These are phyloP conservation scores for Xylaria longipes DNA, from an alignment of 495 filamentous ascomycete species.

Conservation along the genomic window DNA sequence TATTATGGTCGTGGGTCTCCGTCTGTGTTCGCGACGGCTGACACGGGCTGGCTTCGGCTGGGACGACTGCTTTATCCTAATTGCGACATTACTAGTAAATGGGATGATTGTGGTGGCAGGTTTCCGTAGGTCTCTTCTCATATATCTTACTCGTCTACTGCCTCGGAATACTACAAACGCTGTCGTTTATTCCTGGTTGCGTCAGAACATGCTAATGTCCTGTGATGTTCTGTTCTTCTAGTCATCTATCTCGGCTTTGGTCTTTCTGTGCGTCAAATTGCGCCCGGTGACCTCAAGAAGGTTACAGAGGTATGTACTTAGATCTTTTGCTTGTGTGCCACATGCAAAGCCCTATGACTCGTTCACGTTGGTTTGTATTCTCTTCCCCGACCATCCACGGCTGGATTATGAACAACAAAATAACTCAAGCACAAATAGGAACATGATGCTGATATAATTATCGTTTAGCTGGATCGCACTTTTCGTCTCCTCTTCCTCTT, in stretches of 20 bases:
- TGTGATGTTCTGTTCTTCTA: not conserved
- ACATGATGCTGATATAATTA: not conserved
- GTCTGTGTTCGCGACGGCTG: slow-evolving; percentile 22
- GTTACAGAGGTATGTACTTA: slow-evolving; percentile 18
- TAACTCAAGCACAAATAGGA: not conserved
- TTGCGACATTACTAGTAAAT: not conserved
- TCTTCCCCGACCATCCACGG: not conserved
- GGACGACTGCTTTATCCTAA: slow-evolving; percentile 30
- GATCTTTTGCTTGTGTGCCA: not conserved
- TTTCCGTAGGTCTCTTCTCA: slow-evolving; percentile 23
- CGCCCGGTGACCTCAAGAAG: not conserved
- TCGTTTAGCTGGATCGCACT: not conserved
- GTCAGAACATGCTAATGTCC: not conserved
- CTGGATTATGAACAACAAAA: not conserved
- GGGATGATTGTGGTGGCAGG: slow-evolving; percentile 22
- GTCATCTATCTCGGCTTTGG: not conserved
- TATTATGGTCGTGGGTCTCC: not conserved
- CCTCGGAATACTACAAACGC: not conserved
- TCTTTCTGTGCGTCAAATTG: not conserved
- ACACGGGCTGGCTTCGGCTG: slow-evolving; percentile 29
- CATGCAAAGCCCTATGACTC: not conserved
- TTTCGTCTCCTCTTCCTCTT: not conserved
- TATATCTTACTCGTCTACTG: not conserved
- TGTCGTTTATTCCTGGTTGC: not conserved
- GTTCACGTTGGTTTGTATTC: not conserved